Base-by-base conservation (phyloP, 495 filamentous ascomycete species). In the Penicillium macrosclerotiorum region DNA sequence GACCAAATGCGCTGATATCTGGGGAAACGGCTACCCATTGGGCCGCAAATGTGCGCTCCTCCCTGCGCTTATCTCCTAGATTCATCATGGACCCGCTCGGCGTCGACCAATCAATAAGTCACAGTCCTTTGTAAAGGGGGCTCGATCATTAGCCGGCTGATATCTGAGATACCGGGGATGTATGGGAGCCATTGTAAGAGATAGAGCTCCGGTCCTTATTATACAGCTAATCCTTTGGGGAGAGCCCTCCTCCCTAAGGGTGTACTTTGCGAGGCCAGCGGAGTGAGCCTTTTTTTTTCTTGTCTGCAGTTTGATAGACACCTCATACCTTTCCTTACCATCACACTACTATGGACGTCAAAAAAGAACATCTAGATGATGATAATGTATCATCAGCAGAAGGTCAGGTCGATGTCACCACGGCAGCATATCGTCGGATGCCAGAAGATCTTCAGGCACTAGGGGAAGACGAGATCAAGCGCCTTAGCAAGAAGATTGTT, bases 401-500 rank as follows among this genome's bases (percentile, higher is more conserved):
- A 52, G 64, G 64, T 8, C 59, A 68, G 37, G 8, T 68, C 45
- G 59, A 58, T 23, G 4, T 36, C 20, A 39, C 44, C 32, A 76
- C 17, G 29, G 47, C 52, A 5, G 43, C 47, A 5, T 51, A 56
- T 25, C 38, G 45, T 16, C 62, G 59, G 6, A 54, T 63, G 52
- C 68, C 68, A 14, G 55, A 63, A 35, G 55, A 46, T 14, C 55
- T 72, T 31, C 65, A 48, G 1, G 19, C 29, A 16, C 49, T 70
- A 8, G 47, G 41, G 22, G 34, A 51, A 0, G 60, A 62, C n/a
- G 69, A 72, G 27, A 35, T 63, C 6, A 37, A 51, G 8, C 0
- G 11, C 7, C 52, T 71, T 24, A 57, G 63, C 32, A 61, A 47
- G 38, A 72, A 62, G 36, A 39, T 72, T 13, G 67, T 73, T 26